phyloP scores from a whole-genome alignment of 169 alveolate genomes.

The Besnoitia besnoiti region DNA sequence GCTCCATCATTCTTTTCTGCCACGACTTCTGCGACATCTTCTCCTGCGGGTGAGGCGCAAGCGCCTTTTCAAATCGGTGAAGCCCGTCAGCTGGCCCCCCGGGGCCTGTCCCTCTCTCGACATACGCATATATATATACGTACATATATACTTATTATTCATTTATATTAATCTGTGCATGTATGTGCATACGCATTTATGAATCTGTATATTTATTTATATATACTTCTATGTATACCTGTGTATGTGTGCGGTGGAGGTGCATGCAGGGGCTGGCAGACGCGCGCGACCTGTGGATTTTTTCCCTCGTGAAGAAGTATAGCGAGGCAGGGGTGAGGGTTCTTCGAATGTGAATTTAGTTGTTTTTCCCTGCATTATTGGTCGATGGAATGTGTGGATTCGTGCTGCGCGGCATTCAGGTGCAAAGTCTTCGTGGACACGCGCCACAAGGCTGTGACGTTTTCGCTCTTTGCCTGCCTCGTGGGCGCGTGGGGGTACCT shows the following conservation, averaged over 20 bases:
- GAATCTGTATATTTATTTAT: background rate
- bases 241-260: no score
- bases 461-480: slow-evolving; percentile 73
- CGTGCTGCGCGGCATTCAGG: slow-evolving; percentile 67
- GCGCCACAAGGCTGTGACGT: slow-evolving; percentile 72
- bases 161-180: background rate
- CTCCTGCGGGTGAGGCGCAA: slow-evolving; percentile 75
- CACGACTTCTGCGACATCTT: slow-evolving; percentile 80
- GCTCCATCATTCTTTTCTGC: slow-evolving; percentile 76
- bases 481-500: slow-evolving; percentile 76
- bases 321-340: no score
- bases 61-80: background rate
- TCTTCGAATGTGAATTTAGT: no score
- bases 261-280: no score
- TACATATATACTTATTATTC: background rate
- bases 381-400: no score
- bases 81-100: background rate
- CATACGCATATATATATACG: background rate
- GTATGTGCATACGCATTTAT: background rate
- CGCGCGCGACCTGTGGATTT: no score
- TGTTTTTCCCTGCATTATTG: no score
- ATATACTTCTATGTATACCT: background rate
- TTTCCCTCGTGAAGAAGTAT: no score
- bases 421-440: slow-evolving; percentile 81
- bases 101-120: background rate